These are phyloP conservation scores for Pichia sporocuriosa DNA, from an alignment of 805 yeast species.

Conservation along the genomic window DNA sequence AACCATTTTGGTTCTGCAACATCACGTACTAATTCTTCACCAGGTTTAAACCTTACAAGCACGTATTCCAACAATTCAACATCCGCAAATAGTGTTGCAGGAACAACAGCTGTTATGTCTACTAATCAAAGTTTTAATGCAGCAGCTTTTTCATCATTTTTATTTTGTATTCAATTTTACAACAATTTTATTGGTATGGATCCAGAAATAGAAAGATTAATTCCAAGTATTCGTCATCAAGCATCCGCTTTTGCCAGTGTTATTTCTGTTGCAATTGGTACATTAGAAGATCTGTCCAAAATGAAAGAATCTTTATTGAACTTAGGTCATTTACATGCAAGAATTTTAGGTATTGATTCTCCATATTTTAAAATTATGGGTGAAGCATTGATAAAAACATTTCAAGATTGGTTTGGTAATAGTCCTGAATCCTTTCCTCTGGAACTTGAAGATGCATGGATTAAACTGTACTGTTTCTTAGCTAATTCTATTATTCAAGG, in stretches of 20 bases:
- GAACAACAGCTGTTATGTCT: not conserved
- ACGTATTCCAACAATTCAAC: too few species aligned
- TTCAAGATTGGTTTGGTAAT: conserved; percentile 50
- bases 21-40: conserved; percentile 4
- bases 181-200: conserved; percentile 57
- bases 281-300: conserved; percentile 50
- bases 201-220: conserved; percentile 53
- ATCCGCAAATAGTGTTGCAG: not conserved
- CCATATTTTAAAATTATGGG: conserved; percentile 69
- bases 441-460: conserved; percentile 65
- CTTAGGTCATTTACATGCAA: conserved; percentile 67
- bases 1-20: too few species aligned
- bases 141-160: conserved; percentile 42
- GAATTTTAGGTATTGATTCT: conserved; percentile 69
- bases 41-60: not conserved
- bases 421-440: conserved; percentile 38
- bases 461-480: conserved; percentile 58
- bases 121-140: too few species aligned
- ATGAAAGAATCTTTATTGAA: conserved; percentile 55
- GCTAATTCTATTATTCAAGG: conserved; percentile 61
- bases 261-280: conserved; percentile 56
- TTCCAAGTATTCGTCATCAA: conserved; percentile 74
- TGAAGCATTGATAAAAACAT: conserved; percentile 59
- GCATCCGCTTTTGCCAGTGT: conserved; percentile 79
- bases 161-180: conserved; percentile 74